Base-by-base conservation (phyloP, 1,139 yeast species). In the Magnusiomyces clavatus region DNA sequence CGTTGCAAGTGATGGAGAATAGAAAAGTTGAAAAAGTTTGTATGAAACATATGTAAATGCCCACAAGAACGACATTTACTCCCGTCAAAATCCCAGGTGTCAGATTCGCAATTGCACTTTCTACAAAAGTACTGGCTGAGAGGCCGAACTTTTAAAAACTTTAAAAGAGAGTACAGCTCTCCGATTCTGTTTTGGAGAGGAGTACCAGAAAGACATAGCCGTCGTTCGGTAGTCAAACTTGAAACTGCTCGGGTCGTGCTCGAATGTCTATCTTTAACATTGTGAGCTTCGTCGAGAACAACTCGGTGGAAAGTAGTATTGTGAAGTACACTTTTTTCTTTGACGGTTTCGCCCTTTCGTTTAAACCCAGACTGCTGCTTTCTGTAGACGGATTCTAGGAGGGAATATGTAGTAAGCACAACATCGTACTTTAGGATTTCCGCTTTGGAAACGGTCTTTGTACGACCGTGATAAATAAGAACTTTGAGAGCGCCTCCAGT, bases 131-230 rank as follows among this genome's bases (percentile, higher is more conserved):
- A 92, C 56, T 82, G 77, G 58, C 92, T 83, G 66, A 88, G 90
- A 2, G 99, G 99, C 47, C 81, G 80, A 44, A 92, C 75, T 60
- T 85, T 81, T 70, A 92, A 69, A 62, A 87, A 92, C 60, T 97
- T 73, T 54, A 92, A 82, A 62, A 92, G 73, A 1, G 97, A 89
- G 68, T 92, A 92, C 75, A 92, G 78, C 70, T 92, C 99, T 44
- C 98, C 98, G 61, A 92, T 90, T 59, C 97, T 76, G 65, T 92
- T 94, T 64, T 94, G 98, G 56, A 92, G 72, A 0, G 99, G 98
- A 0, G 99, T 92, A 60, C 98, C 99, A 1, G 96, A 81, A 36
- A 92, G 70, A 68, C 98, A 92, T 84, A 96, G 86, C 57, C 95
- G 72, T 61, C 87, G 86, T 46, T 80, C 73, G 2, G 96, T 80